phyloP scores from a whole-genome alignment of 176 grass and related monocot genomes.

The Leersia perrieri region DNA sequence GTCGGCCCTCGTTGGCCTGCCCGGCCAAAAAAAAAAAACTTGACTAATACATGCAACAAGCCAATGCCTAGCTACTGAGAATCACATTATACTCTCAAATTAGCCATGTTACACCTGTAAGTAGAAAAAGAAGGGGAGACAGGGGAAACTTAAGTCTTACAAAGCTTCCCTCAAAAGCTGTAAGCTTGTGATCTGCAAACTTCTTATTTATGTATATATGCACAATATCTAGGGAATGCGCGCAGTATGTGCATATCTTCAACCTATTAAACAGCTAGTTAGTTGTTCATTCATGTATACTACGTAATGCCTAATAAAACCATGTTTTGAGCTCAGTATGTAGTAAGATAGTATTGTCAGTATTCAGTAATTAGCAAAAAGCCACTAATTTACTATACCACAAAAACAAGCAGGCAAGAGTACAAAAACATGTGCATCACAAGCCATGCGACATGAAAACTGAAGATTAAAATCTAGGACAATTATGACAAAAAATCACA shows the following conservation, averaged over 20 bases:
- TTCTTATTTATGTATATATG: slow-evolving; percentile 16
- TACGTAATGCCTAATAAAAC: slow-evolving; percentile 6
- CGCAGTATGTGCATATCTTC: neutral
- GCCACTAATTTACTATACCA: neutral
- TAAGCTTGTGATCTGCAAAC: neutral
- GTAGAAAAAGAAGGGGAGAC: slow-evolving; percentile 28
- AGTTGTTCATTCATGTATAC: slow-evolving; percentile 13
- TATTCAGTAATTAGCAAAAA: slow-evolving; percentile 1
- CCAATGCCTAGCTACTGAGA: too few relatives aligned
- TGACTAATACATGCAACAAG: too few relatives aligned
- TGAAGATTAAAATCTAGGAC: neutral
- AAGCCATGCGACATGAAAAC: neutral
- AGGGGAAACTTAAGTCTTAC: neutral
- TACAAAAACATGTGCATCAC: neutral
- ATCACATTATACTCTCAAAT: too few relatives aligned
- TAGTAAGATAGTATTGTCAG: slow-evolving; percentile 11
- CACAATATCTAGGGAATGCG: slow-evolving; percentile 4
- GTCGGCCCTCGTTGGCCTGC: too few relatives aligned
- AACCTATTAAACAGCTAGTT: slow-evolving; percentile 19
- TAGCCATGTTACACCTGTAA: too few relatives aligned
- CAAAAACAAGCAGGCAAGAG: neutral
- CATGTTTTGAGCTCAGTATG: too few relatives aligned
- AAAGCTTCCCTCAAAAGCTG: neutral
- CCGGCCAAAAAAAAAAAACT: too few relatives aligned
- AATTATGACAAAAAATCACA: slow-evolving; percentile 1